Conservation (phyloP, 1,284 basidiomycete species). For the Austroboletus novae-zelandiae region DNA sequence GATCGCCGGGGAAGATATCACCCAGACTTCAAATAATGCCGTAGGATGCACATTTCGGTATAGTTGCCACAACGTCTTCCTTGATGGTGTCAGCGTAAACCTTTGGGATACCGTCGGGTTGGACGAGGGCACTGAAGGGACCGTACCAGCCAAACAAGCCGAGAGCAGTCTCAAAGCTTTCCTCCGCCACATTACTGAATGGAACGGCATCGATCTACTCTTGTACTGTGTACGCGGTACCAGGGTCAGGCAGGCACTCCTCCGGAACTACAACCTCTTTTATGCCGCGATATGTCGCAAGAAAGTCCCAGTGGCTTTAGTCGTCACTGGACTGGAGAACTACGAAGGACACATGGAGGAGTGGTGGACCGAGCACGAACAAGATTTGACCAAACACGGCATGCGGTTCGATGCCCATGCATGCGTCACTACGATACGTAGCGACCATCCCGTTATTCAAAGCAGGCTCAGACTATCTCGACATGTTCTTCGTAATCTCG, state of each 20-base stretch:
- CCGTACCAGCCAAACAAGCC: constrained; percentile 19
- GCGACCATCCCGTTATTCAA: constrained; percentile 29
- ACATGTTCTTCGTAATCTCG: constrained; percentile 17
- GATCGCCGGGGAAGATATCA: constrained; percentile 22
- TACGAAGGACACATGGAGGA: constrained; percentile 31
- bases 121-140: constrained; percentile 28
- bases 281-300: constrained; percentile 27
- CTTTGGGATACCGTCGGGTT: constrained; percentile 31
- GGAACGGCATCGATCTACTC: constrained; percentile 30
- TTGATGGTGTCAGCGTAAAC: constrained; percentile 22
- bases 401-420: constrained; percentile 31
- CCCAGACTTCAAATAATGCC: constrained; percentile 27
- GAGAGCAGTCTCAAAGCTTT: constrained; percentile 25
- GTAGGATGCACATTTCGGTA: constrained; percentile 26
- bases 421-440: constrained; percentile 31
- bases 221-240: constrained; percentile 34
- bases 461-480: constrained; percentile 18
- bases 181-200: constrained; percentile 24
- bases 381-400: constrained; percentile 25
- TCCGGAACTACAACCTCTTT: constrained; percentile 34
- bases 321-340: constrained; percentile 36
- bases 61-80: constrained; percentile 15
- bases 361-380: constrained; percentile 33
- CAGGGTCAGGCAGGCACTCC: constrained; percentile 25
- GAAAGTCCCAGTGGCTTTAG: constrained; percentile 32